Evolutionary conservation across 805 yeast genomes (phyloP), one percentile per base, ranked within the genome.

Genomic region (Nakazawaea sp.): DNA sequence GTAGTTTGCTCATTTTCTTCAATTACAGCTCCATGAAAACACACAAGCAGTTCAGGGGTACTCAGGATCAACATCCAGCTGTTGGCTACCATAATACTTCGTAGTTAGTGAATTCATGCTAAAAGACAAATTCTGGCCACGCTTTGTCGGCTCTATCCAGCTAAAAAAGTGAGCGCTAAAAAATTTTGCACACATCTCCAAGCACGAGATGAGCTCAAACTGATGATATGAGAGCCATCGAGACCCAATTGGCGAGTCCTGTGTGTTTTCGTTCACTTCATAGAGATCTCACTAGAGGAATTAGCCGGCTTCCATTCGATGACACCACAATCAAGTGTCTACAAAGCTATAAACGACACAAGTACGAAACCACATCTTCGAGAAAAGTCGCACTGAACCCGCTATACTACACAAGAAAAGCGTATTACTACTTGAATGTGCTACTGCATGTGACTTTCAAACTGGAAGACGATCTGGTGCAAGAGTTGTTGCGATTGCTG

Each of bases 261-360:
- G 28, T 8, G 13, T 29, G 23, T n/a, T 30, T 16, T 18, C 11
- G n/a, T 5, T 10, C 37, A 2, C 26, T 33, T 7, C 34, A 39
- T 30, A 19, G 42, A 9, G 29, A 31, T 8, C 19, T 39, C 10
- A 24, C 33, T 2, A 19, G 35, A 11, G 13, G 6, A 9, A 34
- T 39, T 25, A 34, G 27, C 18, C 11, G 18, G 16, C 26, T 34
- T 5, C 38, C 35, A 3, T n/a, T 33, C 2, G 42, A 39, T 23
- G 6, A 8, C 5, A 16, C 18, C 8, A 39, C 42, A 1, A 2
- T 4, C 12, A 5, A 27, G 23, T 16, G 28, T n/a, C 24, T 39
- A 8, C 38, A 34, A 13, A 16, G 18, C 5, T 31, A 28, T 10
- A 39, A 39, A 21, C 9, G 30, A 18, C 27, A 29, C 21, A 33